Base-by-base conservation (phyloP, 371 early-diverging fungal species). In the Phascolomyces articulosus region DNA sequence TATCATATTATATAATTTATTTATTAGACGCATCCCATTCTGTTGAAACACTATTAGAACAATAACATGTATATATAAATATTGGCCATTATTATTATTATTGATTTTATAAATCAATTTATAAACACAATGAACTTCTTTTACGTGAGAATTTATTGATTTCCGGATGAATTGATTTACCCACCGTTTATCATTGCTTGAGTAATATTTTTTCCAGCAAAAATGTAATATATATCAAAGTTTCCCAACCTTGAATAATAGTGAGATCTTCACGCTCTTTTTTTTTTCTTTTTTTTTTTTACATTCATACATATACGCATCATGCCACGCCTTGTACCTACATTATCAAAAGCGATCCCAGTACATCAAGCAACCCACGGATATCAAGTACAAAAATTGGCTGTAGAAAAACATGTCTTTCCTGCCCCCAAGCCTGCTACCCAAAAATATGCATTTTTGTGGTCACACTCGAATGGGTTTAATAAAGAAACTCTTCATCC, bases 401-500 rank as follows among this genome's bases (percentile, higher is more conserved):
- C 55, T 2, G 73, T 74, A 2, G 75, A 81, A 6, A 58, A 53
- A 18, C 74, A 81, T 62, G 63, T 60, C 18, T 78, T 74, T 44
- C 68, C 71, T 9, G 67, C 71, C 0, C 55, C 56, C 24, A 41
- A 60, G 28, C 47, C 40, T 40, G 55, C 53, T 11, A 62, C 24
- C 48, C 31, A 59, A 60, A 75, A 66, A 34, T 38, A 64, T 9
- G 67, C 66, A 15, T 67, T 69, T 54, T 21, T 78, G 8, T 75
- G 71, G 55, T 75, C 75, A 10, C 75, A 78, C 60, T 63, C 72
- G 7, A 78, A 73, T 27, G 76, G 79, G 0, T 75, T 73, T 27
- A 76, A 78, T 54, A 78, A 78, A 64, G 79, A 78, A 21, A 40
- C 63, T 0, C 57, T 73, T 18, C 79, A 75, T 38, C 75, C 79